Percentiles rank a stretch among this genome's conserved stretches.
These are phyloP conservation scores for Adenanthera pavonina DNA, from an alignment of 306 rosid species.

Conservation along the genomic window DNA sequence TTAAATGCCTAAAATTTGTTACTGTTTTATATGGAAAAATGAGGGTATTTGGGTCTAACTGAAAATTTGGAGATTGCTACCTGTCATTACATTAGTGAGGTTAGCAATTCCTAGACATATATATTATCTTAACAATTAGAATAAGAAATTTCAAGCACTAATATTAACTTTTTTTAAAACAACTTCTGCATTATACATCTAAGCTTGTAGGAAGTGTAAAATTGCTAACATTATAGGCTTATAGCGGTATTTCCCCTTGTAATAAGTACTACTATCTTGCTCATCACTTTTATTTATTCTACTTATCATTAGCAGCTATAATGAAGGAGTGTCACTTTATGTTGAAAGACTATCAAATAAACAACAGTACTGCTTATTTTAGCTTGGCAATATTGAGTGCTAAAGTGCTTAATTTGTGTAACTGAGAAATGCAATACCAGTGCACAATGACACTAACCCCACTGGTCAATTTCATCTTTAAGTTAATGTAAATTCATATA, in stretches of 20 bases:
- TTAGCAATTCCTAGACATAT: too few relatives aligned
- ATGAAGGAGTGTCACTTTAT: neutral
- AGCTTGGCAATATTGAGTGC: neutral
- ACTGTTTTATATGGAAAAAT: too few relatives aligned
- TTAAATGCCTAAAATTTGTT: too few relatives aligned
- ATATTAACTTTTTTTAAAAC: neutral
- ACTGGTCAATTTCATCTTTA: neutral
- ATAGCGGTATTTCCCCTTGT: neutral
- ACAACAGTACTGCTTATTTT: neutral
- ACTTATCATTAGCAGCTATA: neutral
- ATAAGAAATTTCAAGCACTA: neutral
- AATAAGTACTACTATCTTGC: neutral
- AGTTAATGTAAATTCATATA: neutral
- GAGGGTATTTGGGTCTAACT: too few relatives aligned
- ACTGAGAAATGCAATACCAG: neutral
- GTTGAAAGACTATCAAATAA: conserved; percentile 4
- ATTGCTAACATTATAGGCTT: neutral
- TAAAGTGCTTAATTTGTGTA: neutral
- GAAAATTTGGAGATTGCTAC: too few relatives aligned
- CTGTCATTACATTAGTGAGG: too few relatives aligned
- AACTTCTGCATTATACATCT: neutral
- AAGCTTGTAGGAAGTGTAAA: neutral
- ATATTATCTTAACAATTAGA: neutral
- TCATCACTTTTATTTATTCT: neutral
- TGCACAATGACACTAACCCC: neutral